Evolutionary conservation across 768 basidiomycete genomes (phyloP).

Genomic region (Boletellus sp.): DNA sequence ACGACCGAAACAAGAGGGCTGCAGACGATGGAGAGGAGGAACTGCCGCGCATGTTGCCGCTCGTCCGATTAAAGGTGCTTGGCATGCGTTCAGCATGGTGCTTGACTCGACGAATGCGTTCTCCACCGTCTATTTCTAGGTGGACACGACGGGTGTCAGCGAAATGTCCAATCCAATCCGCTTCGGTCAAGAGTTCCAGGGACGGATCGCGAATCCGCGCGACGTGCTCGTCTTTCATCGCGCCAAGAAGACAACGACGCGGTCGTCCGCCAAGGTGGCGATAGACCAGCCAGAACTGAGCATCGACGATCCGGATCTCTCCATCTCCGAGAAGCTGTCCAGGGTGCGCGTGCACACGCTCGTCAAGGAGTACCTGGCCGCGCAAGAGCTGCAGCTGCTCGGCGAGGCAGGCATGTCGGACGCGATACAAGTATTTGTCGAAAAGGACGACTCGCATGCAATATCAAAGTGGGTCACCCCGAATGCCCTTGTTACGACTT

Average conservation of each 20-base stretch:
- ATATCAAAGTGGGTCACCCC: conserved; percentile 77
- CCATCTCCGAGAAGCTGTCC: conserved; percentile 66
- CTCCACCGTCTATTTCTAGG: conserved; percentile 36
- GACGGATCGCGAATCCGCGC: conserved; percentile 87
- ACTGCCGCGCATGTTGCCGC: conserved; percentile 73
- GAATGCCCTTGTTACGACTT: no score
- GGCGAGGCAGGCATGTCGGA: conserved; percentile 90
- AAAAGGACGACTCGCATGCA: conserved; percentile 95
- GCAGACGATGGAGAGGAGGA: conserved; percentile 59
- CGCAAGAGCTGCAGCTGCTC: conserved; percentile 89
- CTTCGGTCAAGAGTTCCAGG: conserved; percentile 93
- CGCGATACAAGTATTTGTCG: conserved; percentile 93
- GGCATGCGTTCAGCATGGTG: background rate
- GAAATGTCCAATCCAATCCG: conserved; percentile 95
- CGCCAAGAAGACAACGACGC: conserved; percentile 55
- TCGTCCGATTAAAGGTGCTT: conserved; percentile 76
- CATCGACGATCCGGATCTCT: conserved; percentile 71
- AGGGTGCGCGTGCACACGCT: conserved; percentile 85
- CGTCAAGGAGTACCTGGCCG: conserved; percentile 87
- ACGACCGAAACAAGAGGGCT: conserved; percentile 36
- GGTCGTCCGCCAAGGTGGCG: conserved; percentile 47
- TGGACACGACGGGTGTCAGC: conserved; percentile 86
- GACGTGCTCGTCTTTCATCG: conserved; percentile 91
- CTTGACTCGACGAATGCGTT: no score
- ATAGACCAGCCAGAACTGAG: conserved; percentile 78